Evolutionary conservation across 176 grass and related monocot genomes (phyloP).

Genomic region (Phoenix roebelenii): DNA sequence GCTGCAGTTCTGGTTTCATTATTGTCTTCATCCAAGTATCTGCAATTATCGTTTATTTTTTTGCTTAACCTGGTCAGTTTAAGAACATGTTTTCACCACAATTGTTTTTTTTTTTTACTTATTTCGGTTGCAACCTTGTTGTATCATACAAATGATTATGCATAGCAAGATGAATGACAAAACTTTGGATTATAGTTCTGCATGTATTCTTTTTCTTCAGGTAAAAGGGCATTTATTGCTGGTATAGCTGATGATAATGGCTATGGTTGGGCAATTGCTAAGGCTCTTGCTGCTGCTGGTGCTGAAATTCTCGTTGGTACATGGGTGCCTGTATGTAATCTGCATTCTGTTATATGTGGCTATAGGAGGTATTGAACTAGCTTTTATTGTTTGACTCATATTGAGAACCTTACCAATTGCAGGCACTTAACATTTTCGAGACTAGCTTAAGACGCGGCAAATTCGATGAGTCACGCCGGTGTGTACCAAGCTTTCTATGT

Average conservation of each 20-base stretch:
- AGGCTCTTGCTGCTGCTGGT: slow-evolving; percentile 90
- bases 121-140: too few species aligned
- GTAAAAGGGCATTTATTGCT: slow-evolving; percentile 96
- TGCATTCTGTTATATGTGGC: background rate
- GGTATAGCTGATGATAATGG: slow-evolving; percentile 99
- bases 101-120: too few species aligned
- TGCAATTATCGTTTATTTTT: too few species aligned
- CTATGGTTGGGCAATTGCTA: slow-evolving; percentile 96
- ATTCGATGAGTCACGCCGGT: slow-evolving; percentile 52
- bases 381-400: slow-evolving; percentile 1
- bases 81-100: too few species aligned
- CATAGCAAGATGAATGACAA: too few species aligned
- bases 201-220: slow-evolving; percentile 14
- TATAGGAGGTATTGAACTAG: background rate
- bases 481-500: slow-evolving; percentile 1
- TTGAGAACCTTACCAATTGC: background rate
- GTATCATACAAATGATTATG: too few species aligned
- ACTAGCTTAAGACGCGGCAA: slow-evolving; percentile 46
- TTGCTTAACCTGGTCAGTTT: too few species aligned
- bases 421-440: slow-evolving; percentile 66
- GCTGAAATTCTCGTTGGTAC: slow-evolving; percentile 98
- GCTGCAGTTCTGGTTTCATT: too few species aligned
- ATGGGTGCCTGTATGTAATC: slow-evolving; percentile 66
- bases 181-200: too few species aligned
- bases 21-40: too few species aligned